A percentile compares a stretch with the other conserved stretches of the same genome.
Evolutionary conservation across 495 filamentous ascomycete genomes (phyloP).

Genomic region (Aspergillus campestris): DNA sequence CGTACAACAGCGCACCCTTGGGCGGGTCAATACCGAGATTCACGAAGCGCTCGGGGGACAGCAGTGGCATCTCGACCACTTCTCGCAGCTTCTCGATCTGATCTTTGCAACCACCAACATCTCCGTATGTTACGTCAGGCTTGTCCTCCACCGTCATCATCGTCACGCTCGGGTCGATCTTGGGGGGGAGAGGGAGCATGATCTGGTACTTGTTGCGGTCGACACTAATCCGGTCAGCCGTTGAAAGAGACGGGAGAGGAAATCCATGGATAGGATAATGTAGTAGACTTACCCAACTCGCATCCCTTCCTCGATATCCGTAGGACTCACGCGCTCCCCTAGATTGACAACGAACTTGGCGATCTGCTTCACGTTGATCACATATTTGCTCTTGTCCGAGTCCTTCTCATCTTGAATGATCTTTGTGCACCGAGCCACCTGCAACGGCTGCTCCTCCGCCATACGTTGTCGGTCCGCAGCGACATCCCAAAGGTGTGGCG

Average conservation of each 20-base stretch:
- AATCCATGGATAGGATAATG: background rate
- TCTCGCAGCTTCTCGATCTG: slow-evolving; percentile 98
- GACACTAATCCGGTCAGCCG: slow-evolving; percentile 48
- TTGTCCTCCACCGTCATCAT: slow-evolving; percentile 99
- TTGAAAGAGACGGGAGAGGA: background rate
- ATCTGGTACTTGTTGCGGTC: slow-evolving; percentile 99
- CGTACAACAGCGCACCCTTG: slow-evolving; percentile 94
- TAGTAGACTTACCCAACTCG: slow-evolving; percentile 62
- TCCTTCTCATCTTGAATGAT: slow-evolving; percentile 98
- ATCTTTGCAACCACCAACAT: slow-evolving; percentile 98
- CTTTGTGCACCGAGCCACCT: slow-evolving; percentile 97
- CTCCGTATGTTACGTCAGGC: slow-evolving; percentile 97
- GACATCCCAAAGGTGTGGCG: slow-evolving; percentile 98
- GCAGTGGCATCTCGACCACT: slow-evolving; percentile 94
- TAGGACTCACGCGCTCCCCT: slow-evolving; percentile 91
- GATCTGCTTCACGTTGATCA: slow-evolving; percentile 99
- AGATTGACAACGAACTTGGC: slow-evolving; percentile 99
- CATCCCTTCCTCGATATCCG: slow-evolving; percentile 99
- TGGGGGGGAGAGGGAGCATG: slow-evolving; percentile 89
- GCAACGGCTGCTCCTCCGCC: slow-evolving; percentile 94
- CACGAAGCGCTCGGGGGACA: slow-evolving; percentile 95
- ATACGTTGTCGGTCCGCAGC: slow-evolving; percentile 96
- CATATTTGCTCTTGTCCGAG: slow-evolving; percentile 97
- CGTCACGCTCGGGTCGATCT: slow-evolving; percentile 97
- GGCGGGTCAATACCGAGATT: slow-evolving; percentile 97